Conservation (phyloP, 2,329 filamentous ascomycete species). For the Fusarium albosuccineum region DNA sequence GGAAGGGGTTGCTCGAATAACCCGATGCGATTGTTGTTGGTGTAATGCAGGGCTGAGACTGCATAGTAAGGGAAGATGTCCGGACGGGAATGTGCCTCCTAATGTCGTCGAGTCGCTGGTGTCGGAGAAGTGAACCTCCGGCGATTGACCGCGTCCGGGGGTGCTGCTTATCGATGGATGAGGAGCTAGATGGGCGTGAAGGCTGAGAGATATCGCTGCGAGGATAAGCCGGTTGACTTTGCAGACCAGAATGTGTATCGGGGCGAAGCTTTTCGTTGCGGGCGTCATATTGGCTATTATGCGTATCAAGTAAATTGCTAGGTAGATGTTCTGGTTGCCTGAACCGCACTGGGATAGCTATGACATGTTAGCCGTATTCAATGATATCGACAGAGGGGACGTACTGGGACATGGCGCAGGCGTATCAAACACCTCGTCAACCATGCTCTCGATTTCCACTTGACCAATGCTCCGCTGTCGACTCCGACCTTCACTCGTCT, state of each 20-base stretch:
- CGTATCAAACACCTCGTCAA: slow-evolving; percentile 28
- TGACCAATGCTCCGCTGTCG: slow-evolving; percentile 25
- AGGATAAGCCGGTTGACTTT: slow-evolving; percentile 15
- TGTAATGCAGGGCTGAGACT: slow-evolving; percentile 55
- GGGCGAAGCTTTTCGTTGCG: slow-evolving; percentile 8
- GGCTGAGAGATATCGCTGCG: slow-evolving; percentile 35
- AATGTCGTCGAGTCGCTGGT: slow-evolving; percentile 49
- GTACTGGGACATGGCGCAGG: slow-evolving; percentile 41
- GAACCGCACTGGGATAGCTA: slow-evolving; percentile 31
- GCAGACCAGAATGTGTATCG: slow-evolving; percentile 28
- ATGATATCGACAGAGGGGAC: not conserved
- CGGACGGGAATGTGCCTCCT: slow-evolving; percentile 53
- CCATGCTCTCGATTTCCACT: slow-evolving; percentile 36
- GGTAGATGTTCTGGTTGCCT: slow-evolving; percentile 25
- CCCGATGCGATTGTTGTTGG: slow-evolving; percentile 46
- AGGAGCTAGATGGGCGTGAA: slow-evolving; percentile 43
- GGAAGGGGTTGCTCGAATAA: slow-evolving; percentile 57
- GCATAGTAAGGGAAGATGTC: slow-evolving; percentile 52
- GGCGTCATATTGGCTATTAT: not conserved
- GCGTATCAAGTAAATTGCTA: slow-evolving; percentile 1
- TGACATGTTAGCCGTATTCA: slow-evolving; percentile 6
- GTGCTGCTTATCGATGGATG: slow-evolving; percentile 36
- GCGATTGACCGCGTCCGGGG: slow-evolving; percentile 43
- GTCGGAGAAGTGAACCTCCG: slow-evolving; percentile 19
- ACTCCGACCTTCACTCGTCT: slow-evolving; percentile 33